phyloP scores from a whole-genome alignment of 257 asterid species.

The Gynochthodes officinalis region DNA sequence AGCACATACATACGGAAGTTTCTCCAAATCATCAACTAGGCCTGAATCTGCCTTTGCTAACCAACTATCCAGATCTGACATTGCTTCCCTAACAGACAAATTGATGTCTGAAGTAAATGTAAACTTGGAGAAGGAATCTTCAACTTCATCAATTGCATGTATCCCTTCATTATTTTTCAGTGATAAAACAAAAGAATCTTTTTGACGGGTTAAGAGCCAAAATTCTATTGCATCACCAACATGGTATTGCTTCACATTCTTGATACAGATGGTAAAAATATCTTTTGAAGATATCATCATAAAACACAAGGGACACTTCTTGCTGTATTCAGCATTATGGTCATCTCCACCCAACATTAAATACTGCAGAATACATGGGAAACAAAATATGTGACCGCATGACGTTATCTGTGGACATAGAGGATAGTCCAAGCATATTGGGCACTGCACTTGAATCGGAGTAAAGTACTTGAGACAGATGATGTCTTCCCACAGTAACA shows the following conservation, averaged over 20 bases:
- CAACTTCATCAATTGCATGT: conserved; percentile 36
- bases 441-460: conserved; percentile 75
- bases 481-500: conserved; percentile 86
- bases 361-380: conserved; percentile 85
- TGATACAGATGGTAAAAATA: conserved; percentile 58
- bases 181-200: conserved; percentile 59
- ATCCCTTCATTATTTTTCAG: conserved; percentile 45
- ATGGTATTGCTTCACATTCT: conserved; percentile 60
- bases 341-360: conserved; percentile 54
- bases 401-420: conserved; percentile 92
- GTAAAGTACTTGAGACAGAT: conserved; percentile 77
- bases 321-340: conserved; percentile 55
- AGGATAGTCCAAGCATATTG: conserved; percentile 88
- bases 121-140: conserved; percentile 73
- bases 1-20: conserved; percentile 87
- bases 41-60: conserved; percentile 92
- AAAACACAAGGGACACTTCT: conserved; percentile 91
- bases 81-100: conserved; percentile 75
- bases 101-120: conserved; percentile 85
- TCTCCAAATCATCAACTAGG: conserved; percentile 85
- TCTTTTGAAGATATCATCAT: conserved; percentile 82
- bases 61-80: conserved; percentile 88
- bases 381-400: conserved; percentile 96
- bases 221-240: conserved; percentile 66
- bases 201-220: conserved; percentile 68